Conservation (phyloP, 2,329 filamentous ascomycete genomes). For the Diaporthe sp. region DNA sequence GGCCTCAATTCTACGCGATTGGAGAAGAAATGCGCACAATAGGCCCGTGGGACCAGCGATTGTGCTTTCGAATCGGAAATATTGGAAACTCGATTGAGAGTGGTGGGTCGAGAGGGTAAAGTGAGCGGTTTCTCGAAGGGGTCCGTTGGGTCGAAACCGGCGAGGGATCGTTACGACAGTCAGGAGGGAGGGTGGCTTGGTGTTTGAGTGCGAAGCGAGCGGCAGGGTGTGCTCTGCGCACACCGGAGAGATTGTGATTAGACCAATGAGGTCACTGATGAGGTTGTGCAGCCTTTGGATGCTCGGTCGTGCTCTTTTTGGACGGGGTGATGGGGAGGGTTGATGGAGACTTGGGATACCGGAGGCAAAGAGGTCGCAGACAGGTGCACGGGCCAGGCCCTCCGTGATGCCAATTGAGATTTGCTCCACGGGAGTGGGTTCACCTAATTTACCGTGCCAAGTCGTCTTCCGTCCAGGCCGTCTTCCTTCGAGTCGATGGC, state of each 20-base stretch:
- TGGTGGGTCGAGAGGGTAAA: constrained; percentile 20
- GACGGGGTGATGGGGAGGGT: constrained; percentile 23
- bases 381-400: constrained; percentile 17
- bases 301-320: constrained; percentile 28
- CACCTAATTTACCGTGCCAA: constrained; percentile 38
- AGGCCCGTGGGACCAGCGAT: background rate
- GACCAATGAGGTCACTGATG: constrained; percentile 35
- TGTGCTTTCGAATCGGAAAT: constrained; percentile 31
- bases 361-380: constrained; percentile 36
- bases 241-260: constrained; percentile 31
- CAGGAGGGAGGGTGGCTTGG: constrained; percentile 15
- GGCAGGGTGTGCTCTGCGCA: constrained; percentile 36
- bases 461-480: background rate
- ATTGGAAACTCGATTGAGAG: constrained; percentile 18
- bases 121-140: constrained; percentile 16
- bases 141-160: constrained; percentile 21
- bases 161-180: constrained; percentile 22
- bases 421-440: constrained; percentile 38
- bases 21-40: background rate
- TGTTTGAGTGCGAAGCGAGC: constrained; percentile 35
- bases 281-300: constrained; percentile 33
- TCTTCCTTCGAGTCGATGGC: constrained; percentile 15
- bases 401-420: constrained; percentile 38
- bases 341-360: constrained; percentile 23
- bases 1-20: constrained; percentile 7